Percentiles rank a stretch among this genome's conserved stretches.
Conservation (phyloP, 2,329 filamentous ascomycete genomes). For the Botrytis fabae region DNA sequence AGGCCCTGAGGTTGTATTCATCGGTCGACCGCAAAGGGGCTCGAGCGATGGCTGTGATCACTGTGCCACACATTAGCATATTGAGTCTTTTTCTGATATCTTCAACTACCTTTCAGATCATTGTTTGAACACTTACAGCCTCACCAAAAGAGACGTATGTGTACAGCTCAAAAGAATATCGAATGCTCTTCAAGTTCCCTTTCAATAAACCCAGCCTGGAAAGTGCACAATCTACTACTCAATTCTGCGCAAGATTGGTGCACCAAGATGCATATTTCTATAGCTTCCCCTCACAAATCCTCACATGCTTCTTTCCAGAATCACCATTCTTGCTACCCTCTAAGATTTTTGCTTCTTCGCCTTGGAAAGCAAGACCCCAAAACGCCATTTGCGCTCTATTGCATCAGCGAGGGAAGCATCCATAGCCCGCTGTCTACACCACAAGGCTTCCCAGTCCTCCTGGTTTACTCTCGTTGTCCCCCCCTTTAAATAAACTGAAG, state of each 20-base stretch:
- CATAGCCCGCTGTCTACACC: background rate
- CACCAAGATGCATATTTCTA: slow-evolving; percentile 8
- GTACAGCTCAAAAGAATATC: background rate
- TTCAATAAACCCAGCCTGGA: background rate
- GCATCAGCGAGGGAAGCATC: background rate
- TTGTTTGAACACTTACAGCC: background rate
- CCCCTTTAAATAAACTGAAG: slow-evolving; percentile 8
- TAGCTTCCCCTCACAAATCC: slow-evolving; percentile 4
- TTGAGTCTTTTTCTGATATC: background rate
- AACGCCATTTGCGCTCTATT: background rate
- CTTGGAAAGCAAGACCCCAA: background rate
- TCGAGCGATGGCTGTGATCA: background rate
- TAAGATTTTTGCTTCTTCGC: slow-evolving; percentile 14
- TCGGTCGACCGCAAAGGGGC: background rate
- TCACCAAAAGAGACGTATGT: too few species aligned
- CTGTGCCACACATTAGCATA: background rate
- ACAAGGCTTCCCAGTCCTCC: background rate
- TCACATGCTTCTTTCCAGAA: slow-evolving; percentile 29
- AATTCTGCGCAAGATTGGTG: background rate
- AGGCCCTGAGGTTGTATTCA: background rate
- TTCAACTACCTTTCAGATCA: background rate
- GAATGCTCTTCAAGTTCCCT: background rate
- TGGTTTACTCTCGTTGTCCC: background rate
- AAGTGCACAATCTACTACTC: background rate
- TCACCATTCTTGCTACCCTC: slow-evolving; percentile 24